These are phyloP conservation scores for Boletus subparvulus DNA, from an alignment of 768 basidiomycete genomes.

Conservation along the genomic window DNA sequence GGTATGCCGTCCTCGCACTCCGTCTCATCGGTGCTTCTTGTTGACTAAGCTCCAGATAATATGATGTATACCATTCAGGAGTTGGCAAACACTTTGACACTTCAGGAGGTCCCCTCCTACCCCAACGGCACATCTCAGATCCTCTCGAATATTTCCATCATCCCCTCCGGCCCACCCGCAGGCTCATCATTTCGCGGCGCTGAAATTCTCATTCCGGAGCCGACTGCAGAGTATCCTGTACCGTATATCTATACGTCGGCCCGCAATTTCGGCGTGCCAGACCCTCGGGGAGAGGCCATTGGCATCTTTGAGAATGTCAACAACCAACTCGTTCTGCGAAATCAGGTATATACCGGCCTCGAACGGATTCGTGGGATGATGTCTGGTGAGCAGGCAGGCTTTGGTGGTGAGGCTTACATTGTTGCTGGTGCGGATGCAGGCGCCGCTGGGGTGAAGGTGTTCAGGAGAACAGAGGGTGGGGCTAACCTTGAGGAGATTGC, in stretches of 20 bases:
- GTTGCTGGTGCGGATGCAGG: slow-evolving; percentile 56
- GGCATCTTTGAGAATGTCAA: slow-evolving; percentile 54
- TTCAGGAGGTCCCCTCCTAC: slow-evolving; percentile 48
- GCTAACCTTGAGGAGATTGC: slow-evolving; percentile 52
- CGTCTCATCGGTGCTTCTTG: background rate
- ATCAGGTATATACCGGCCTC: slow-evolving; percentile 52
- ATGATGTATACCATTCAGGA: slow-evolving; percentile 57
- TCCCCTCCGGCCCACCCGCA: slow-evolving; percentile 40
- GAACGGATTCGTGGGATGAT: slow-evolving; percentile 67
- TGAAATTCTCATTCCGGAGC: no score
- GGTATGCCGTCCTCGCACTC: slow-evolving; percentile 20
- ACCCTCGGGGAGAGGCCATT: slow-evolving; percentile 60
- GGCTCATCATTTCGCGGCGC: no score
- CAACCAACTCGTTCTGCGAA: slow-evolving; percentile 24
- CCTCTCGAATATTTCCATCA: slow-evolving; percentile 49
- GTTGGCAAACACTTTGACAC: slow-evolving; percentile 53
- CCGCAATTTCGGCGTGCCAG: slow-evolving; percentile 49
- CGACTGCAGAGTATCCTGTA: no score
- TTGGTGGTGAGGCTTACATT: slow-evolving; percentile 50
- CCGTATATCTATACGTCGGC: slow-evolving; percentile 50
- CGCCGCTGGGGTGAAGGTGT: slow-evolving; percentile 48
- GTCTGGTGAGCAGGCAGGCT: slow-evolving; percentile 44
- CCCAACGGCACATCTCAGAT: slow-evolving; percentile 53
- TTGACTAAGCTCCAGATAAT: slow-evolving; percentile 37
- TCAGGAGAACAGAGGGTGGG: slow-evolving; percentile 36